Evolutionary conservation across 2,329 filamentous ascomycete genomes (phyloP), one percentile per base, ranked within the genome.

Genomic region (Raffaelea arxii): DNA sequence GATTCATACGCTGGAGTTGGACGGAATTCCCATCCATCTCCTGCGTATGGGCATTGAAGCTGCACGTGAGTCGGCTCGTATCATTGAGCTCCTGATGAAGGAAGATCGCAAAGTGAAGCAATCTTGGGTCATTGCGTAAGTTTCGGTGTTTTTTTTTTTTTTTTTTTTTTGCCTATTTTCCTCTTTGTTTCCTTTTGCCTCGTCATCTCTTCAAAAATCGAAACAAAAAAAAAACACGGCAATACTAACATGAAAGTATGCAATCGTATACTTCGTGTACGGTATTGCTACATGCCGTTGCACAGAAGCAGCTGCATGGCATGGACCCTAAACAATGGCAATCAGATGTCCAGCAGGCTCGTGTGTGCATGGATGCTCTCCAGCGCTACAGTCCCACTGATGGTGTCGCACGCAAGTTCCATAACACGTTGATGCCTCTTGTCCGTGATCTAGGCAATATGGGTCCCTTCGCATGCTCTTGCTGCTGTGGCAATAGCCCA

Each of bases 41-140:
- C 22, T 53, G 4, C 32, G 54, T 9, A 49, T 58, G 11, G 60
- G 58, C 1, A 43, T 62, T 9, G 43, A 53, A 2, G 58, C 60
- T 0, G 60, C 59, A 0, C 53, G 54, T 4, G 45, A 53, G 7
- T 57, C 61, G 0, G 57, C 59, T 0, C 39, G 51, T 3, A 55
- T 63, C 4, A 49, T 60, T 4, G 45, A 49, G 1, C 41, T 56
- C 2, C 47, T 64, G 4, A 43, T 56, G 2, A 44, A 46, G 7
- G 54, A 56, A 14, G 46, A 50, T 5, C 49, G 50, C 16, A 48
- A 57, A 18, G 55, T 58, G 22, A 54, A 51, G 30, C 49, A 55
- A 1, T 59, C 55, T 27, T 63, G 59, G 58, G 48, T 62, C 6
- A 55, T 61, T 12, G 59, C 62, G 61, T 62, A 52, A 46, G 57